A percentile compares a stretch with the other conserved stretches of the same genome.
These are phyloP conservation scores for Neodidymelliopsis sp. DNA, from an alignment of 2,329 filamentous ascomycete genomes.

Conservation along the genomic window DNA sequence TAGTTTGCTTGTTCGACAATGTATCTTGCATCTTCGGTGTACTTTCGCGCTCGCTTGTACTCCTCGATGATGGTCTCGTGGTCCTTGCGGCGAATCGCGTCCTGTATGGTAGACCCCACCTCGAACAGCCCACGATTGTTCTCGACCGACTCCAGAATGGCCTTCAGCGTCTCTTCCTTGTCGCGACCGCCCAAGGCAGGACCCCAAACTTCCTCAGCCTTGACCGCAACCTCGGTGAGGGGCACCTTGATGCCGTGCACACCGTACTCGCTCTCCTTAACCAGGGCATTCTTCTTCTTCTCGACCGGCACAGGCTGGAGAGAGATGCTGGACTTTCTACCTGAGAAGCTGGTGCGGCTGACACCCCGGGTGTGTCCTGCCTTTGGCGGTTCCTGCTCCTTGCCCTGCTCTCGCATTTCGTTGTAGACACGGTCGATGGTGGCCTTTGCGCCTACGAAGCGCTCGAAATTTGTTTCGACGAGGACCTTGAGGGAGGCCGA, in stretches of 20 bases:
- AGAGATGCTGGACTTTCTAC: constrained; percentile 56
- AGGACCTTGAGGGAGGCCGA: constrained; percentile 95
- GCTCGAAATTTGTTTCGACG: constrained; percentile 97
- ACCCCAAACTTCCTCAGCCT: constrained; percentile 97
- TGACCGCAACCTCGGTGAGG: constrained; percentile 86
- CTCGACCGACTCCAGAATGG: constrained; percentile 77
- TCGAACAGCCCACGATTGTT: constrained; percentile 84
- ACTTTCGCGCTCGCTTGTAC: constrained; percentile 81
- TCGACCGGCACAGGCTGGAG: constrained; percentile 53
- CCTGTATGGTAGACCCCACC: constrained; percentile 76
- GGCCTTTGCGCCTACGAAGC: constrained; percentile 95
- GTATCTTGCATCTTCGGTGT: constrained; percentile 78
- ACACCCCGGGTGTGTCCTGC: constrained; percentile 70
- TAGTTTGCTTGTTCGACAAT: constrained; percentile 65
- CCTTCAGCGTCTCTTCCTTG: constrained; percentile 85
- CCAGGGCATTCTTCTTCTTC: constrained; percentile 85
- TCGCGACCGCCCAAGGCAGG: constrained; percentile 90
- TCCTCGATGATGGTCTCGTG: constrained; percentile 88
- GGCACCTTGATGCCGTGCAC: constrained; percentile 76
- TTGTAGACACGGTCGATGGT: constrained; percentile 99
- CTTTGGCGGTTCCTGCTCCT: constrained; percentile 48
- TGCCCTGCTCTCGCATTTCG: constrained; percentile 85
- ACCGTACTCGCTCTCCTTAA: constrained; percentile 75
- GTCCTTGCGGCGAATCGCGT: constrained; percentile 89
- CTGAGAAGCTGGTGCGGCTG: constrained; percentile 66